Evolutionary conservation across 2,329 filamentous ascomycete species (phyloP).

Genomic region (Pseudogymnoascus sp.): DNA sequence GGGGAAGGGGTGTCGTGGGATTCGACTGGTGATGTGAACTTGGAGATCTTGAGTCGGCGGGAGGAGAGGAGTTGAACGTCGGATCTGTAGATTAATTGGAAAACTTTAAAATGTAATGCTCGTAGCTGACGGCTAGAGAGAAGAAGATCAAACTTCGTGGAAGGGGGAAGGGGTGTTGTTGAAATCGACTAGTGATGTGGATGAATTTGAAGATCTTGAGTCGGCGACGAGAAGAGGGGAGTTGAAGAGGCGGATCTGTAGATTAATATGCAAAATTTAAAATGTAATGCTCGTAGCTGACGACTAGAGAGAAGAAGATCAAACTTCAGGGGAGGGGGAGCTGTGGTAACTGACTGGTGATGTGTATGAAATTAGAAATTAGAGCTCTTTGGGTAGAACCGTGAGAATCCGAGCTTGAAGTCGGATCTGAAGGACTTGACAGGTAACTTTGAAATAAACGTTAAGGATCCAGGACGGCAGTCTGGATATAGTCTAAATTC

Average conservation of each 20-base stretch:
- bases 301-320: neutral
- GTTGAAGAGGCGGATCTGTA: neutral
- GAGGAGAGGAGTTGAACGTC: too few species aligned
- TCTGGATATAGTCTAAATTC: too few species aligned
- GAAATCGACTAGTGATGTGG: too few species aligned
- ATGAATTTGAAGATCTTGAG: too few species aligned
- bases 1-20: too few species aligned
- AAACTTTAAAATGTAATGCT: neutral
- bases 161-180: neutral
- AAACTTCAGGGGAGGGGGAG: neutral
- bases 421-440: too few species aligned
- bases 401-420: too few species aligned
- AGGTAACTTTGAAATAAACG: too few species aligned
- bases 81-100: neutral
- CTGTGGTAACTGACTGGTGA: neutral
- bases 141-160: neutral
- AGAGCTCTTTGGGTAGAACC: neutral
- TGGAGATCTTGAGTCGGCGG: too few species aligned
- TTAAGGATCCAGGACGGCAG: too few species aligned
- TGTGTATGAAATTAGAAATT: neutral
- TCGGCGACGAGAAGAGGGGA: neutral
- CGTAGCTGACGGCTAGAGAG: neutral
- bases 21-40: too few species aligned
- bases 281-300: neutral
- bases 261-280: neutral